These are phyloP conservation scores for Macrolepiota fuliginosa DNA, from an alignment of 768 basidiomycete species.

Conservation along the genomic window DNA sequence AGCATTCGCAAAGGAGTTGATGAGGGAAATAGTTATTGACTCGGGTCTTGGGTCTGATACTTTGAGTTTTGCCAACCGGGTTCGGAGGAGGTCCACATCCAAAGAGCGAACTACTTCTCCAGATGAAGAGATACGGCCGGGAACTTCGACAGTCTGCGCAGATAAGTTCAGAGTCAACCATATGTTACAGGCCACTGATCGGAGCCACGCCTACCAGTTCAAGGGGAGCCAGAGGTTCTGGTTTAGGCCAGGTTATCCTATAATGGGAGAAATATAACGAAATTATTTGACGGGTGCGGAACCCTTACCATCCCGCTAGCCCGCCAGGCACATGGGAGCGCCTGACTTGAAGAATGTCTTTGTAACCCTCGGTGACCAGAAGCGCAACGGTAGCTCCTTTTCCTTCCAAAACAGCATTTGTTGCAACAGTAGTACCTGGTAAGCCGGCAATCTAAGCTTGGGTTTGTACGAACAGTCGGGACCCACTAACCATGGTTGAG, in stretches of 20 bases:
- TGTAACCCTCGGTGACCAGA: constrained; percentile 27
- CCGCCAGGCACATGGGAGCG: constrained; percentile 22
- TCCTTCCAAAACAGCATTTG: constrained; percentile 30
- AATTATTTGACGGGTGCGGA: constrained; percentile 3
- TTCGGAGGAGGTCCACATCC: constrained; percentile 19
- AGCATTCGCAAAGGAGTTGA: constrained; percentile 26
- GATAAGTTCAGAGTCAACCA: not conserved
- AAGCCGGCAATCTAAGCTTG: not conserved
- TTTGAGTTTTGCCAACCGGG: constrained; percentile 19
- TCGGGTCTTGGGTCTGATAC: constrained; percentile 16
- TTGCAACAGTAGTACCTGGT: constrained; percentile 23
- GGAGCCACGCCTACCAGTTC: constrained; percentile 21
- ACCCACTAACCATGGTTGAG: constrained; percentile 21
- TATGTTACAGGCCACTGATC: not conserved
- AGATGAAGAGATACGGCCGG: constrained; percentile 25
- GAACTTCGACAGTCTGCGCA: constrained; percentile 25
- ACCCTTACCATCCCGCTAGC: constrained; percentile 21
- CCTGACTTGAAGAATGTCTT: constrained; percentile 18
- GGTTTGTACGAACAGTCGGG: not conserved
- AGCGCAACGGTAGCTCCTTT: constrained; percentile 26
- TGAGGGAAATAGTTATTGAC: constrained; percentile 25
- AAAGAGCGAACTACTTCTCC: constrained; percentile 24
- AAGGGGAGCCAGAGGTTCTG: constrained; percentile 25
- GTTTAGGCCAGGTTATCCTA: constrained; percentile 28
- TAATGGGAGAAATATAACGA: not conserved